Base-by-base conservation (phyloP, 2,329 filamentous ascomycete genomes). In the Tolypocladium ovalisporum region DNA sequence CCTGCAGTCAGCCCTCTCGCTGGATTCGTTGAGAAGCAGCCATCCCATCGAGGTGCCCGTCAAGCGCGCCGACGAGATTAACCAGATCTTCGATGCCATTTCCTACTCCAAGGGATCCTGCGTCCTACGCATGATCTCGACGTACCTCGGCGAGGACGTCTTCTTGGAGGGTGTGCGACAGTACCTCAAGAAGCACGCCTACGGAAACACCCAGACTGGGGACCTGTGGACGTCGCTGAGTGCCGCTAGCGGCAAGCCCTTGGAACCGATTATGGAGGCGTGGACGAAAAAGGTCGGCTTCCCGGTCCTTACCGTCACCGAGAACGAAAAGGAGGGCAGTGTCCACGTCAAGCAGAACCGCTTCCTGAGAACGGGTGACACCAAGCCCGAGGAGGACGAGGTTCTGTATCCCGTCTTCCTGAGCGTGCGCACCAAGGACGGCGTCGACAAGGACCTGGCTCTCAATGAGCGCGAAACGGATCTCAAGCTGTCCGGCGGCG, bases 201-300 rank as follows among this genome's bases (percentile, higher is more conserved):
- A 94, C 69, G 88, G 90, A 52, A 97, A 97, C 78, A 97, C 93
- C 1, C 82, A 90, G 70, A 97, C 93, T 1, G 84, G 87, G 55
- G 92, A 97, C 66, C 80, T 97, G 29, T 97, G 93, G 93, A 84
- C 87, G 58, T 88, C 92, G 36, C 80, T 97, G 47, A 88, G 86
- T 60, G 86, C 92, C 61, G 93, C 90, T 22, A 96, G 91, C 68
- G 92, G 92, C 60, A 96, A 97, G 75, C 87, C 92, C 55, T 87
- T 97, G 19, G 85, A 90, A 66, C 83, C 89, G 60, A 88, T 97
- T 57, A 97, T 97, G 86, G 87, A 91, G 56, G 90, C 93, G 63
- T 97, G 93, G 93, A 97, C 93, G 55, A 97, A 96, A 80, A 88
- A 96, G 66, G 88, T 97, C 57, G 93, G 93, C 55, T 97, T 88